Conservation (phyloP, 2,329 filamentous ascomycete genomes). For the Pyrenochaeta sp. region DNA sequence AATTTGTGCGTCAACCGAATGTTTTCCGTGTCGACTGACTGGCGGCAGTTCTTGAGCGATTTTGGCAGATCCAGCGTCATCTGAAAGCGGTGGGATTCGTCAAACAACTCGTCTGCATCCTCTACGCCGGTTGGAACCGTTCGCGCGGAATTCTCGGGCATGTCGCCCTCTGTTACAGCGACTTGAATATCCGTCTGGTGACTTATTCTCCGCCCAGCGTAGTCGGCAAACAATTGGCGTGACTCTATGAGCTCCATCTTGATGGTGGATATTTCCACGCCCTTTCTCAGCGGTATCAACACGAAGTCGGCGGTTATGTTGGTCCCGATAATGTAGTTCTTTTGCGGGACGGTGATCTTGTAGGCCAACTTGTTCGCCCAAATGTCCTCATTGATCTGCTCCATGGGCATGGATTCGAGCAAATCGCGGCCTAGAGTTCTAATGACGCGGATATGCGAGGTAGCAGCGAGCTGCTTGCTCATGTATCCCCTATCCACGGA, state of each 20-base stretch:
- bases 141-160: constrained; percentile 45
- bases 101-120: constrained; percentile 51
- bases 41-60: constrained; percentile 81
- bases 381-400: constrained; percentile 84
- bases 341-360: constrained; percentile 89
- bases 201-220: constrained; percentile 50
- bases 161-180: constrained; percentile 42
- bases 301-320: constrained; percentile 83
- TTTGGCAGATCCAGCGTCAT: constrained; percentile 76
- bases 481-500: constrained; percentile 88
- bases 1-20: constrained; percentile 95
- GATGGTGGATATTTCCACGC: constrained; percentile 83
- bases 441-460: constrained; percentile 67
- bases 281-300: constrained; percentile 88
- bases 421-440: constrained; percentile 67
- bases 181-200: constrained; percentile 45
- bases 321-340: constrained; percentile 94
- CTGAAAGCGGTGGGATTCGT: constrained; percentile 68
- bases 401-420: constrained; percentile 67
- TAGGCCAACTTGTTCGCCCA: constrained; percentile 99
- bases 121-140: constrained; percentile 39
- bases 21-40: constrained; percentile 86
- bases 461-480: constrained; percentile 82
- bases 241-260: constrained; percentile 80
- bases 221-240: constrained; percentile 52